Base-by-base conservation (phyloP, 495 filamentous ascomycete genomes). In the Daldinia decipiens region DNA sequence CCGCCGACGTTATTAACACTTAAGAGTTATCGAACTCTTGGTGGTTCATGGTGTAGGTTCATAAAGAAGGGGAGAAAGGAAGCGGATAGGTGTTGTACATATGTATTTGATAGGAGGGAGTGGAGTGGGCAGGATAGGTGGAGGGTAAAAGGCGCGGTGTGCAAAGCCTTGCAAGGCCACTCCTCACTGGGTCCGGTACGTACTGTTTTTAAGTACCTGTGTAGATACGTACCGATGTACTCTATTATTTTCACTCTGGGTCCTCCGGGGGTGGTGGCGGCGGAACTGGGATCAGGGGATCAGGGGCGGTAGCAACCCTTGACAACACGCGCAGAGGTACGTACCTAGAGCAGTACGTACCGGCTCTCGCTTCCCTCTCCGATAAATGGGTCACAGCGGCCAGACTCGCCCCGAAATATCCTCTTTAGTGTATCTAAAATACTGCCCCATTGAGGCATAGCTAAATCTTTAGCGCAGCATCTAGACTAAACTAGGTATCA, bases 51-150 rank as follows among this genome's bases (percentile, higher is more conserved):
- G 65, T 73, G 58, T 63, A 64, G 54, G 64, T 59, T 70, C 50
- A 56, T 53, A 61, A 51, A 38, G 58, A 64, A 52, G 39, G 51
- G 68, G 65, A 32, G 51, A 34, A 54, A 40, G 65, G 34, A 62
- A 67, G 71, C 59, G 71, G 71, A 47, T 74, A 74, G 71, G 62
- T 74, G 71, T 74, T 36, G 70, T 70, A 74, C 70, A 69, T 70
- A 77, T 73, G 75, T 75, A 75, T 77, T 77, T 73, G 70, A 71
- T 72, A 71, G 62, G 73, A 73, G 70, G 62, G 72, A 71, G 74
- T 64, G 64, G 71, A 68, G 71, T 74, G 70, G 70, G 74, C 50
- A 65, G 56, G 59, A 39, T 61, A 63, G 61, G 62, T 67, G 68
- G 67, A 67, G 63, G 67, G 66, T 56, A 67, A 68, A 77, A 73